Conservation (phyloP, 805 yeast species). For the Cyberlindnera xylosilytica region DNA sequence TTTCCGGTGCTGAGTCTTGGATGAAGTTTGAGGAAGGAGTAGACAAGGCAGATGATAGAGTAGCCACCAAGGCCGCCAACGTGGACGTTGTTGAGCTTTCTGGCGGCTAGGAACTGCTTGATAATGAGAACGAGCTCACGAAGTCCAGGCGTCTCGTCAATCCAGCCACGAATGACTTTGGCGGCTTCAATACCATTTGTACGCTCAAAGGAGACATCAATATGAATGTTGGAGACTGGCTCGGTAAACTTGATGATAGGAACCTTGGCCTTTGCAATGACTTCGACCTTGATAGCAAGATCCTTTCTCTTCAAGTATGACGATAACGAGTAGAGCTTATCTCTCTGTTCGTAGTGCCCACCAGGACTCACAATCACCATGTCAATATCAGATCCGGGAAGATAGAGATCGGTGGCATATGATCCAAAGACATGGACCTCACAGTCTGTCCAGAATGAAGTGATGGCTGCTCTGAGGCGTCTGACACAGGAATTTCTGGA, state of each 20-base stretch:
- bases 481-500: slow-evolving; percentile 64
- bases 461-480: slow-evolving; percentile 50
- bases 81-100: slow-evolving; percentile 81
- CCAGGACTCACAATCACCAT: slow-evolving; percentile 73
- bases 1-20: slow-evolving; percentile 69
- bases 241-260: slow-evolving; percentile 93
- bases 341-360: slow-evolving; percentile 57
- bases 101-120: slow-evolving; percentile 77
- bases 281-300: slow-evolving; percentile 73
- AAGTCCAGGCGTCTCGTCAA: slow-evolving; percentile 67
- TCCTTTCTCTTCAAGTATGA: slow-evolving; percentile 58
- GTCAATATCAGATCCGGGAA: slow-evolving; percentile 95
- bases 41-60: slow-evolving; percentile 83
- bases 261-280: slow-evolving; percentile 85
- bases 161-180: slow-evolving; percentile 70
- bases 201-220: slow-evolving; percentile 89
- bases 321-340: slow-evolving; percentile 69
- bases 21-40: slow-evolving; percentile 73
- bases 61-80: slow-evolving; percentile 95
- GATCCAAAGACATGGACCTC: slow-evolving; percentile 90
- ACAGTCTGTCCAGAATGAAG: slow-evolving; percentile 70
- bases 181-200: slow-evolving; percentile 83
- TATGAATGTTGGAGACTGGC: slow-evolving; percentile 61
- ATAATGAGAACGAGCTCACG: slow-evolving; percentile 78
- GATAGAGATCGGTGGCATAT: slow-evolving; percentile 85